Conservation (phyloP, 306 rosid species). For the Comarum palustre region DNA sequence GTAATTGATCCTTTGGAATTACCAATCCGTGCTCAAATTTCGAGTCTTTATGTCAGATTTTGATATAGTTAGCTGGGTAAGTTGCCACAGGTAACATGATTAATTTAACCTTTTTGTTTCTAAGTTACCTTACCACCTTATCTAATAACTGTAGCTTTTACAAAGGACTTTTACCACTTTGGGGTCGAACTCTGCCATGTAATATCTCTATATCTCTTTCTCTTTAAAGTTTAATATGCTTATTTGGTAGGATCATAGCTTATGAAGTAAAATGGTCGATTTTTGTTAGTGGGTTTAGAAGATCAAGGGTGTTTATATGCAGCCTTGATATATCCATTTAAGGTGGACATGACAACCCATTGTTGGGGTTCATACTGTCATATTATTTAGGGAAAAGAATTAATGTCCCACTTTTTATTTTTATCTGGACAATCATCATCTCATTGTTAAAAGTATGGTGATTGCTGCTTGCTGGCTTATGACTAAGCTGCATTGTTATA, state of each 20-base stretch:
- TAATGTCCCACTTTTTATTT: background rate
- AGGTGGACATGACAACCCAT: background rate
- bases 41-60: background rate
- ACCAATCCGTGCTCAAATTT: background rate
- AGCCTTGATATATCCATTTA: background rate
- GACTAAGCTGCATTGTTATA: background rate
- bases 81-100: background rate
- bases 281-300: slow-evolving; percentile 2
- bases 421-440: background rate
- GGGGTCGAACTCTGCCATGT: slow-evolving; percentile 86
- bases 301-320: background rate
- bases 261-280: background rate
- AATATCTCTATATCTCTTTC: slow-evolving; percentile 30
- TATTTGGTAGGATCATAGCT: background rate
- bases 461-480: background rate
- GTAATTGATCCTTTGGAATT: background rate
- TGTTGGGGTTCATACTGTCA: slow-evolving; percentile 1
- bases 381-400: background rate
- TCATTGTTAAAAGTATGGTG: background rate
- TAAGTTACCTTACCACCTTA: slow-evolving; percentile 12
- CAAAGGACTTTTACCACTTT: slow-evolving; percentile 59
- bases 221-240: slow-evolving; percentile 11
- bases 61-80: slow-evolving; percentile 54
- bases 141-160: slow-evolving; percentile 47
- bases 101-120: background rate